A percentile compares a stretch with the other conserved stretches of the same genome.
Conservation (phyloP, 1,139 yeast genomes). For the Yamadazyma epiphylla region DNA sequence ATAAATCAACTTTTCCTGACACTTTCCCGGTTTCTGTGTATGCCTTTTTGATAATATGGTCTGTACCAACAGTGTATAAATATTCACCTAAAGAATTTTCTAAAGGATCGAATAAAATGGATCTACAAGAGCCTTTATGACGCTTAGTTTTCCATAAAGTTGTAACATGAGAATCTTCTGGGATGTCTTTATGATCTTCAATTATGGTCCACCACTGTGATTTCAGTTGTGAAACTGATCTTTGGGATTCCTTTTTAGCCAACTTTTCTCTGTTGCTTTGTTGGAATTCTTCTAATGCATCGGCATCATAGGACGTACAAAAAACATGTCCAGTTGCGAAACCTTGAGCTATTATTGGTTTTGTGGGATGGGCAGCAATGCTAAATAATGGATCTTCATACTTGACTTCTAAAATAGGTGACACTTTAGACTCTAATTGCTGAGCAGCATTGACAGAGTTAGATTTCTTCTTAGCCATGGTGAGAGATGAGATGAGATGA, state of each 20-base stretch:
- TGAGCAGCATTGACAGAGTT: conserved; percentile 28
- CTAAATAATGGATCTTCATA: conserved; percentile 67
- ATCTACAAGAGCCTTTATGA: conserved; percentile 86
- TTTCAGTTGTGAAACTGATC: conserved; percentile 36
- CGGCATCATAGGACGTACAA: conserved; percentile 53
- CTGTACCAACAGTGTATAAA: conserved; percentile 74
- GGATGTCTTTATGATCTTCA: conserved; percentile 28
- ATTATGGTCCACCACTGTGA: conserved; percentile 50
- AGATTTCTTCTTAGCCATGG: conserved; percentile 25
- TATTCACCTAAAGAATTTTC: conserved; percentile 45
- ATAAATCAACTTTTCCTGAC: conserved; percentile 42
- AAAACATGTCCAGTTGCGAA: conserved; percentile 75
- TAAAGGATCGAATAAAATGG: conserved; percentile 60
- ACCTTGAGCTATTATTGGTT: conserved; percentile 65
- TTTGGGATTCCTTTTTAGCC: conserved; percentile 18
- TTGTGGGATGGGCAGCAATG: conserved; percentile 75
- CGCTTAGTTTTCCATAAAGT: conserved; percentile 82
- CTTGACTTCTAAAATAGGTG: conserved; percentile 52
- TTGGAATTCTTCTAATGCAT: conserved; percentile 32
- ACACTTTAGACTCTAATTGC: conserved; percentile 32
- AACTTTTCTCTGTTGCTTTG: conserved; percentile 19
- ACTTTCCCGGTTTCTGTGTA: conserved; percentile 74
- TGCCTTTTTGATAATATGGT: conserved; percentile 75
- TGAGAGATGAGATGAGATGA: conserved; percentile 2
- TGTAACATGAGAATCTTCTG: conserved; percentile 28